These are phyloP conservation scores for Rhodotorula sp. DNA, from an alignment of 1,284 basidiomycete species.

Conservation along the genomic window DNA sequence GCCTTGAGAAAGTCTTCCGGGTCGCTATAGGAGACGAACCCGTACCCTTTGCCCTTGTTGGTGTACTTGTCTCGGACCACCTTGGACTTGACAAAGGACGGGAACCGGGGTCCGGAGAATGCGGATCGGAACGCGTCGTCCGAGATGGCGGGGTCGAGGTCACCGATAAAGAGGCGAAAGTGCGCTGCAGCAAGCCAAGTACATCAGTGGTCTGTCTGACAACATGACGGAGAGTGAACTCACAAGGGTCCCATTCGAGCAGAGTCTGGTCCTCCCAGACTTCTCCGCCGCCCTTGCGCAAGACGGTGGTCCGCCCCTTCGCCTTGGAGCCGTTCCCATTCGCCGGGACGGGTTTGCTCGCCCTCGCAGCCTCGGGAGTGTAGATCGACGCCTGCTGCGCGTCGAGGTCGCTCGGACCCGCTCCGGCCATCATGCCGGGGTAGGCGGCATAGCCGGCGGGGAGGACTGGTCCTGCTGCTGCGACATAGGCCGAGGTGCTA, in stretches of 20 bases:
- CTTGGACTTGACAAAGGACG: constrained; percentile 89
- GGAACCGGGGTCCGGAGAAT: constrained; percentile 62
- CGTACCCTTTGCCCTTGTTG: constrained; percentile 80
- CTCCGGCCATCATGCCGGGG: not conserved
- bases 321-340: constrained; percentile 61
- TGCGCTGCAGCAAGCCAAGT: constrained; percentile 62
- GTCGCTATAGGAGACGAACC: constrained; percentile 96
- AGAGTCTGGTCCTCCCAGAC: constrained; percentile 98
- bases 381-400: constrained; percentile 42
- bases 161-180: constrained; percentile 97
- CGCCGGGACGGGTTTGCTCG: not conserved
- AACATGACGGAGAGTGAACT: constrained; percentile 48
- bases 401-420: constrained; percentile 25
- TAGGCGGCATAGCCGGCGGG: not conserved
- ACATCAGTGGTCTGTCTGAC: constrained; percentile 2
- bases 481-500: not conserved
- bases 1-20: constrained; percentile 97
- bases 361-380: constrained; percentile 40
- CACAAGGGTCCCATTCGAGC: constrained; percentile 95
- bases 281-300: constrained; percentile 91
- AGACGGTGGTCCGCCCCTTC: constrained; percentile 87
- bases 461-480: constrained; percentile 9
- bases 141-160: constrained; percentile 96
- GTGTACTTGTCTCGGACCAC: constrained; percentile 84
- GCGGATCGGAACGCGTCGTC: constrained; percentile 80